A percentile compares a stretch with the other conserved stretches of the same genome.
Evolutionary conservation across 2,329 filamentous ascomycete genomes (phyloP).

Genomic region (Arthroderma sp.): DNA sequence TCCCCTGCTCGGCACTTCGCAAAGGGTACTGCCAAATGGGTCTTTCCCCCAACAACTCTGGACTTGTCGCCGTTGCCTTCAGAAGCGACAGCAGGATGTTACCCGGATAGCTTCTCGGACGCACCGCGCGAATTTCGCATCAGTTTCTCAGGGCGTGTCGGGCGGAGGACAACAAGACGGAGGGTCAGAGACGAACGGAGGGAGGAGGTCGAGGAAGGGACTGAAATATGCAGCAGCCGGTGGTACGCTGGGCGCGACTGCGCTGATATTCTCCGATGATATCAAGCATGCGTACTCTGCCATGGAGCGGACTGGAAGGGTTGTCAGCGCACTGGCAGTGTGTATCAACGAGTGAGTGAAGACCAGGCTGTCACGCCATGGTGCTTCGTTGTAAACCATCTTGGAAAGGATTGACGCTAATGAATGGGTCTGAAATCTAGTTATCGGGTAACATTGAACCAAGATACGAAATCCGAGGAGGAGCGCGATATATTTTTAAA

Average conservation of each 20-base stretch:
- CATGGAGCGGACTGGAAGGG: conserved; percentile 63
- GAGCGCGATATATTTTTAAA: conserved; percentile 58
- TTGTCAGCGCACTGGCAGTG: conserved; percentile 58
- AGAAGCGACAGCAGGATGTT: conserved; percentile 1
- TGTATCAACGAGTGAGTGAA: conserved; percentile 73
- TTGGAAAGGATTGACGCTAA: background rate
- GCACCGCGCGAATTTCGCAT: no score
- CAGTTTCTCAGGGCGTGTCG: no score
- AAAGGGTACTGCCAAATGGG: background rate
- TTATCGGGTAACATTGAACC: conserved; percentile 74
- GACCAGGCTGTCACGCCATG: no score
- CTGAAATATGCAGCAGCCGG: conserved; percentile 23
- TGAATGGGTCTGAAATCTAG: conserved; percentile 33
- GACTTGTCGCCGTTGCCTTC: conserved; percentile 15
- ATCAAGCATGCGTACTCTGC: conserved; percentile 65
- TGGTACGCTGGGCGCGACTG: conserved; percentile 28
- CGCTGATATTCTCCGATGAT: conserved; percentile 46
- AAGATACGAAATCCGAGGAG: conserved; percentile 44
- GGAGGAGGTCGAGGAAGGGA: conserved; percentile 12
- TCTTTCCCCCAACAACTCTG: conserved; percentile 4
- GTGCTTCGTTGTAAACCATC: background rate
- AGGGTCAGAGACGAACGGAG: background rate
- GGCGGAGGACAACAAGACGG: no score
- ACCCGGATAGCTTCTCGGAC: no score
- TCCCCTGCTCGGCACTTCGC: background rate